Conservation (phyloP, 257 asterid genomes). For the Petrea volubilis region DNA sequence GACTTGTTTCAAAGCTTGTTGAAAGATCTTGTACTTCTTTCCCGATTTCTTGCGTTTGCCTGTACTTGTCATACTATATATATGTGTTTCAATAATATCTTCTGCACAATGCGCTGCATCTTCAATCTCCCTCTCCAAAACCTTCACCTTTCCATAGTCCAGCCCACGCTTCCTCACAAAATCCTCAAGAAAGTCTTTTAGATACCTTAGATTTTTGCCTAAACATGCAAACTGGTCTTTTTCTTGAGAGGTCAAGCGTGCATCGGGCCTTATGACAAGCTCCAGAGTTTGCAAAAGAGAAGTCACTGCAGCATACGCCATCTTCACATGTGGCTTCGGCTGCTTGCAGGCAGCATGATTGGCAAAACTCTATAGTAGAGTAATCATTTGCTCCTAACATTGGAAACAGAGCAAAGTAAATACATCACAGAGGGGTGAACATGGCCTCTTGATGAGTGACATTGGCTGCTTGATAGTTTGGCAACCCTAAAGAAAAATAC, state of each 20-base stretch:
- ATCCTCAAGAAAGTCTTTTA: conserved; percentile 26
- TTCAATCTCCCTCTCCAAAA: conserved; percentile 21
- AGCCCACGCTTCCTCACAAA: conserved; percentile 14
- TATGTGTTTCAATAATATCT: conserved; percentile 23
- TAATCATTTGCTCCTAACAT: neutral
- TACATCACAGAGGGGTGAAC: neutral
- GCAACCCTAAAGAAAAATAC: neutral
- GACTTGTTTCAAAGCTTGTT: conserved; percentile 11
- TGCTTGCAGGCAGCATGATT: neutral
- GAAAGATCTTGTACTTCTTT: conserved; percentile 22
- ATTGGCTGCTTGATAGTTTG: neutral
- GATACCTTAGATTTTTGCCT: conserved; percentile 2
- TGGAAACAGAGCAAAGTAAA: neutral
- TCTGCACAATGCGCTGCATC: conserved; percentile 19
- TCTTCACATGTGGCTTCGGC: neutral
- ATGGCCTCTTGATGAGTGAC: neutral
- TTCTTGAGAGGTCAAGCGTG: neutral
- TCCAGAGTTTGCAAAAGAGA: conserved; percentile 27
- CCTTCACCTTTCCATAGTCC: conserved; percentile 2
- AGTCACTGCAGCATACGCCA: conserved; percentile 35
- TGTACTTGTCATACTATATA: conserved; percentile 4
- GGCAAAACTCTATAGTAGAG: too few species aligned
- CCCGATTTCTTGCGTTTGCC: conserved; percentile 5
- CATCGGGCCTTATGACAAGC: neutral
- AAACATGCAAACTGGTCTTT: conserved; percentile 17